phyloP scores from a whole-genome alignment of 108 stramenopile species.

The Conticribra guillardii region DNA sequence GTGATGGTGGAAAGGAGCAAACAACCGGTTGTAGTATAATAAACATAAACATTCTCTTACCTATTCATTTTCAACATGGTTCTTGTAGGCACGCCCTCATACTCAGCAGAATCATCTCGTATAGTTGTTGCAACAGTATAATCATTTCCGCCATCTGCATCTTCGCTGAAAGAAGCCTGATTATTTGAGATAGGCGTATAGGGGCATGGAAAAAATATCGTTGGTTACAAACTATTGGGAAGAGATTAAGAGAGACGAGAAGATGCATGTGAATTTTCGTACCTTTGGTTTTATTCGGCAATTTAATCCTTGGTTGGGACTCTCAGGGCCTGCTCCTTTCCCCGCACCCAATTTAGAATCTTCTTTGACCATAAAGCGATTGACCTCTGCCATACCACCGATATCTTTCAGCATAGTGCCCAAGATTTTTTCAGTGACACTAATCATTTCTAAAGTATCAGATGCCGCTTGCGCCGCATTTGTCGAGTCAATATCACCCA shows the following conservation, averaged over 20 bases:
- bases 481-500: conserved; percentile 51
- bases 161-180: background rate
- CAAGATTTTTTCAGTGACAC: conserved; percentile 48
- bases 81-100: conserved; percentile 21
- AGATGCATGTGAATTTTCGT: conserved; percentile 4
- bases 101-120: conserved; percentile 4
- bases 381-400: conserved; percentile 46
- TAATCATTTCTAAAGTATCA: conserved; percentile 60
- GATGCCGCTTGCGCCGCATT: conserved; percentile 51
- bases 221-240: background rate
- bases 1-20: background rate
- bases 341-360: conserved; percentile 13
- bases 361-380: too few relatives aligned
- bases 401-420: conserved; percentile 53
- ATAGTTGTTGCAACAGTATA: conserved; percentile 39
- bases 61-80: conserved; percentile 24
- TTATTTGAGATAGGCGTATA: too few relatives aligned
- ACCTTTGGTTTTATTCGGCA: conserved; percentile 34
- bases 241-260: background rate
- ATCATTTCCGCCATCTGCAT: conserved; percentile 6
- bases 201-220: background rate
- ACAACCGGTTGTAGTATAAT: background rate
- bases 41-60: background rate
- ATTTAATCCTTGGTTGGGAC: conserved; percentile 18
- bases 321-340: conserved; percentile 25